Conservation (phyloP, 2,329 filamentous ascomycete genomes). For the Orbilia javanica region DNA sequence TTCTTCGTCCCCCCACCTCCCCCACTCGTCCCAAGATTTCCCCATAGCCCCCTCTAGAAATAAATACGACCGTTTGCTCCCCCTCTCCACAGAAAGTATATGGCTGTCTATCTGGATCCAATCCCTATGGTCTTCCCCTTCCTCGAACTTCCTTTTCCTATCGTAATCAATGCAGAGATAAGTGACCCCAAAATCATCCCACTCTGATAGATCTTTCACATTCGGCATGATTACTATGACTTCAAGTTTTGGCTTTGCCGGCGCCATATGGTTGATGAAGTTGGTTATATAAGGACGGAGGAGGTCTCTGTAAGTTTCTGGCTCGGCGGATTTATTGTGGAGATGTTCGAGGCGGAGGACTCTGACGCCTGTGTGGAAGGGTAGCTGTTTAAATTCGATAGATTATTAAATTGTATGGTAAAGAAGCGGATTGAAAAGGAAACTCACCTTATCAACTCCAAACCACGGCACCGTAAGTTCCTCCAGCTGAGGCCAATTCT, state of each 20-base stretch:
- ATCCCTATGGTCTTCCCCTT: background rate
- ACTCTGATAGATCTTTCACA: background rate
- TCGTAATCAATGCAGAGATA: background rate
- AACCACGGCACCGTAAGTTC: conserved; percentile 29
- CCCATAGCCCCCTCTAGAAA: background rate
- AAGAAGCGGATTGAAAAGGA: too few species aligned
- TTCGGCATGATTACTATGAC: background rate
- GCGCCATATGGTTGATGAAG: background rate
- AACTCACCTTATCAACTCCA: conserved; percentile 14
- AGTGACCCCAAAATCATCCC: background rate
- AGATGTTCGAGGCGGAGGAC: conserved; percentile 3
- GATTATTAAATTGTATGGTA: too few species aligned
- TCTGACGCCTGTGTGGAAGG: background rate
- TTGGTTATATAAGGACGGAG: background rate
- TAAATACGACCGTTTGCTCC: background rate
- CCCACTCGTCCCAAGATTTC: background rate
- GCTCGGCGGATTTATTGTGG: background rate
- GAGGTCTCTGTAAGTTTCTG: background rate
- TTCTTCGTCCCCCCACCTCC: background rate
- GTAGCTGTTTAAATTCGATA: background rate
- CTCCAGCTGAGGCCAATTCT: conserved; percentile 32
- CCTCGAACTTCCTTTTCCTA: too few species aligned
- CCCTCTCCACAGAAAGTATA: background rate
- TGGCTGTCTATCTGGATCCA: background rate
- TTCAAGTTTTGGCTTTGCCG: background rate